Base-by-base conservation (phyloP, 2,329 filamentous ascomycete species). In the Hyphodiscus sp. region DNA sequence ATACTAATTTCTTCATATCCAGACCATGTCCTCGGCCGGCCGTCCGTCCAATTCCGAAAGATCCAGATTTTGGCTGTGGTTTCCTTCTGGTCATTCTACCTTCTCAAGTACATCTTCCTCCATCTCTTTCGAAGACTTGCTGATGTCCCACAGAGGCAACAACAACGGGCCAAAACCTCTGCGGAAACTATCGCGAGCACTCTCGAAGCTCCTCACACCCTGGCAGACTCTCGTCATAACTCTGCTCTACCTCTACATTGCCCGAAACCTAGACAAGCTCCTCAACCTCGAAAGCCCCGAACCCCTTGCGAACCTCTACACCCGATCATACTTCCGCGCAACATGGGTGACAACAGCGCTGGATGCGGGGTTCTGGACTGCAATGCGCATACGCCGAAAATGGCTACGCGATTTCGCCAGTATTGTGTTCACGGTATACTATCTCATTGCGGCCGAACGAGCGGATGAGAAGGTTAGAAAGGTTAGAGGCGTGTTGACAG, bases 291-390 rank as follows among this genome's bases (percentile, higher is more conserved):
- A 96, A 62, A 91, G 87, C 61, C 92, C 94, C 3, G 94, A 99
- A 65, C 94, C 94, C 19, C 79, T 99, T 66, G 87, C 91, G 29
- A 96, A 95, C 67, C 86, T 97, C 69, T 99, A 99, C 73, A 90
- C 89, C 51, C 79, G 89, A 49, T 85, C 88, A 26, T 99, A 95
- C 73, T 99, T 96, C 70, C 86, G 94, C 47, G 94, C 94, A 52
- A 99, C 94, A 67, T 99, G 94, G 94, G 82, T 97, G 16, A 85
- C 94, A 50, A 99, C 94, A 0, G 94, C 91, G 0, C 73, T 99
- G 56, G 94, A 99, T 65, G 94, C 94, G 6, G 94, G 94, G 1
- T 99, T 96, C 70, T 99, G 94, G 94, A 96, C 91, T 0, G 94
- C 94, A 33, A 99, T 99, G 94, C 86, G 84, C 64, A 91, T 99